Conservation (phyloP, 106 monocot species). For the Vanilla planifolia region DNA sequence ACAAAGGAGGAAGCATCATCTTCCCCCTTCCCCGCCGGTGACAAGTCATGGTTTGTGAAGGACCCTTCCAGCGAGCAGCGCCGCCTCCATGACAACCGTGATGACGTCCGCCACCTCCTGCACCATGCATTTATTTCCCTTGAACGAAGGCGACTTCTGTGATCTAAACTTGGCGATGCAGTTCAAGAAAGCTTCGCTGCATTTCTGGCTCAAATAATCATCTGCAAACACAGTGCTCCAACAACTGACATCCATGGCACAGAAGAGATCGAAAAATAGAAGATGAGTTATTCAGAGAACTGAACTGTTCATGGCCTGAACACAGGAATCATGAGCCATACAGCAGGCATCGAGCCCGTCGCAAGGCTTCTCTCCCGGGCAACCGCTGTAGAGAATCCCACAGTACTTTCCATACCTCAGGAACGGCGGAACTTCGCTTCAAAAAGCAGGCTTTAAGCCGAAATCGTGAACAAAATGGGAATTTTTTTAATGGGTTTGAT, state of each 20-base stretch:
- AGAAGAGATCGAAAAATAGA: neutral
- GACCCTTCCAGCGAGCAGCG: slow-evolving; percentile 65
- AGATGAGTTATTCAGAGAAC: neutral
- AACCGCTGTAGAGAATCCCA: slow-evolving; percentile 80
- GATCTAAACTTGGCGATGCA: slow-evolving; percentile 48
- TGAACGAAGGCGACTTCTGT: slow-evolving; percentile 37
- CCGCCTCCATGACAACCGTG: slow-evolving; percentile 64
- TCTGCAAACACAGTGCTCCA: slow-evolving; percentile 24
- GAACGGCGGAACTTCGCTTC: slow-evolving; percentile 51
- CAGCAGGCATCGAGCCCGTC: slow-evolving; percentile 86
- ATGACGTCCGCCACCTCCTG: slow-evolving; percentile 71
- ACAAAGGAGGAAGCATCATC: neutral
- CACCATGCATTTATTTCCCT: slow-evolving; percentile 67
- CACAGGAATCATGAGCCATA: slow-evolving; percentile 69
- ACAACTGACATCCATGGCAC: too few relatives aligned
- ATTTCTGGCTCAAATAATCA: slow-evolving; percentile 65
- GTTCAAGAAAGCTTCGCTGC: slow-evolving; percentile 60
- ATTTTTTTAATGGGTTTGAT: neutral
- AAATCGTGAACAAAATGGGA: neutral
- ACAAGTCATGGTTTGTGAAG: slow-evolving; percentile 52
- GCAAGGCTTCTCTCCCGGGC: slow-evolving; percentile 91
- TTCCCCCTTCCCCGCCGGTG: neutral
- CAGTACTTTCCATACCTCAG: slow-evolving; percentile 93
- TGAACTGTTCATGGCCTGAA: slow-evolving; percentile 40
- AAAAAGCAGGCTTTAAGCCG: neutral